Base-by-base conservation (phyloP, 768 basidiomycete species). In the Tephrocybe sp. region DNA sequence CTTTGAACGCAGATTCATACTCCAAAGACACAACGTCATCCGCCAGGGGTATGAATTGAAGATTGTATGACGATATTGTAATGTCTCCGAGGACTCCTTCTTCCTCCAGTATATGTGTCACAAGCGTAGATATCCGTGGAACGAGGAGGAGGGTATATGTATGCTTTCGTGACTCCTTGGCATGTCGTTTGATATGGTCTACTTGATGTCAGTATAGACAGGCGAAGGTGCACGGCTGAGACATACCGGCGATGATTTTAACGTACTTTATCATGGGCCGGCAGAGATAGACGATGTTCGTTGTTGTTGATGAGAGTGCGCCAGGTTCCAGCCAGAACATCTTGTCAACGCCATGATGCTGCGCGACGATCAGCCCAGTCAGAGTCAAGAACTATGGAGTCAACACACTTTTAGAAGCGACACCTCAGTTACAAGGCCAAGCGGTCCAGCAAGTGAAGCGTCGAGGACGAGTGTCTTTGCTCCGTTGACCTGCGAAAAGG, bases 341-440 rank as follows among this genome's bases (percentile, higher is more conserved):
- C 76, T 97, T 97, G 74, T 98, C 95, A 3, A 99, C 93, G 4
- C 93, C 95, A 84, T 98, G 95, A 65, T 98, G 90, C 96, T 98
- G 59, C 49, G 20, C 24, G n/a, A n/a, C n/a, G 24, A n/a, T 6
- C 51, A 43, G 28, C 9, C 17, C 0, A 17, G 40, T 14, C 23
- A 40, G 25, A 20, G 9, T 17, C 17, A 21, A 24, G 21, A 23
- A 25, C 20, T 11, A 10, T 38, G 26, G 49, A 42, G 49, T 28
- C 26, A 24, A 3, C 32, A 24, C 45, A 94, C 97, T 84, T 98
- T 98, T 49, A 98, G 74, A 14, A 95, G 69, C 1, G 93, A 82
- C 1, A 98, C 92, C 60, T 98, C 97, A 2, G 93, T 95, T n/a
- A 98, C 84, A 10, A 99, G 79, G 0, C 96, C 93, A 33, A 99